These are phyloP conservation scores for Trichoderma guizhouense DNA, from an alignment of 2,329 filamentous ascomycete species.

Conservation along the genomic window DNA sequence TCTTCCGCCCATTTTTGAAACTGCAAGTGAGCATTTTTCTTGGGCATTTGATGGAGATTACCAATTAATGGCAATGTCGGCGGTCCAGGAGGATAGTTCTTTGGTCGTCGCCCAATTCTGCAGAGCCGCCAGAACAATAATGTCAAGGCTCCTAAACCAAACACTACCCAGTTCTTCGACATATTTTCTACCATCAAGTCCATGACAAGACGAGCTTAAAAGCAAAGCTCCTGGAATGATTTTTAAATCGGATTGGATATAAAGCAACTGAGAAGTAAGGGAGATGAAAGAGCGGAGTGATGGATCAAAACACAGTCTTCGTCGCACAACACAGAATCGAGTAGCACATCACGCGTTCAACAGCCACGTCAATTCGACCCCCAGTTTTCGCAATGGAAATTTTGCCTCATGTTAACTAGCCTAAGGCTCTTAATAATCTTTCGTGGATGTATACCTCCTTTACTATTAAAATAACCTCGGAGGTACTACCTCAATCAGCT, in stretches of 20 bases:
- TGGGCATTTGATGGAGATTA: conserved; percentile 6
- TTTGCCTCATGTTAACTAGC: not conserved
- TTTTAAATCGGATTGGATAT: no score
- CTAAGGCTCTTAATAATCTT: not conserved
- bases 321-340: not conserved
- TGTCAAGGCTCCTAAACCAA: not conserved
- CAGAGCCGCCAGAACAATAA: not conserved
- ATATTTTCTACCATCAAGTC: not conserved
- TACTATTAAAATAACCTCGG: not conserved
- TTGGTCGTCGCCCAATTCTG: conserved; percentile 1
- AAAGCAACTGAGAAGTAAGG: not conserved
- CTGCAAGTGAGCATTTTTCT: not conserved
- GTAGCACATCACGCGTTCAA: not conserved
- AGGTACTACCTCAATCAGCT: not conserved
- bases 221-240: no score
- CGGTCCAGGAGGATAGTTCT: conserved; percentile 5
- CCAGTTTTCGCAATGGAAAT: not conserved
- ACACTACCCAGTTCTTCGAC: not conserved
- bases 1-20: conserved; percentile 48
- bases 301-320: not conserved
- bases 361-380: not conserved
- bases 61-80: conserved; percentile 4
- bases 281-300: not conserved
- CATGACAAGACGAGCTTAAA: not conserved
- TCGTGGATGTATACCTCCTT: not conserved